Evolutionary conservation across 1,284 basidiomycete genomes (phyloP), one percentile per base, ranked within the genome.

Genomic region (Heterobasidion occidentale): DNA sequence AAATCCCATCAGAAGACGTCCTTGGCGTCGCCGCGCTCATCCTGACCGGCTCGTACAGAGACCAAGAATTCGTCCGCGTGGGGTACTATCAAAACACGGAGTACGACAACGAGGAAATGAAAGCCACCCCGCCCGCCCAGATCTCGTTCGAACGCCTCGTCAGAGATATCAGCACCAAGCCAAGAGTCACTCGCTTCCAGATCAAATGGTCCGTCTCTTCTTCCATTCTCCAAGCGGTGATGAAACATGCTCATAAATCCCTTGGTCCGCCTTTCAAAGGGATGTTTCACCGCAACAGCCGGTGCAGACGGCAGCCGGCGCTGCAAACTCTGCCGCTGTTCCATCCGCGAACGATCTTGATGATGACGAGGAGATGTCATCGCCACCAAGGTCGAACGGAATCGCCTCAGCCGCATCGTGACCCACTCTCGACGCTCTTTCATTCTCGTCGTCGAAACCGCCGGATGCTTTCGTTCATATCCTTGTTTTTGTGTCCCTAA

Each of bases 1-100:
- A 84, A 61, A 94, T 95, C 61, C 92, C 92, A 0, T 67, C 80
- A 52, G 84, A 90, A 62, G 94, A 96, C 66, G 84, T 94, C 14
- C 78, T 96, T 1, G 93, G 94, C 45, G 92, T 96, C 14, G 90
- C 93, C 0, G 93, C 94, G 2, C 84, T 96, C 65, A 92, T 96
- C 66, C 79, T 94, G 62, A 93, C 94, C n/a, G 89, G 90, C 53
- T 84, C 90, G 54, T 90, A 96, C 71, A 84, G 84, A 36, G 94
- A 96, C 55, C 94, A 97, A 66, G 96, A 99, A 71, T 99, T 99
- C 71, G 96, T 99, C 44, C 85, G 96, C 46, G 95, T 99, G 19
- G 96, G 97, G 6, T 99, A 99, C 73, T 99, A 99, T 71, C 97
- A 99, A 72, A 97, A 98, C 70, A 98, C 95, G 51, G 95, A 98